These are phyloP conservation scores for Xerophyta viscosa DNA, from an alignment of 106 monocot genomes.

Conservation along the genomic window DNA sequence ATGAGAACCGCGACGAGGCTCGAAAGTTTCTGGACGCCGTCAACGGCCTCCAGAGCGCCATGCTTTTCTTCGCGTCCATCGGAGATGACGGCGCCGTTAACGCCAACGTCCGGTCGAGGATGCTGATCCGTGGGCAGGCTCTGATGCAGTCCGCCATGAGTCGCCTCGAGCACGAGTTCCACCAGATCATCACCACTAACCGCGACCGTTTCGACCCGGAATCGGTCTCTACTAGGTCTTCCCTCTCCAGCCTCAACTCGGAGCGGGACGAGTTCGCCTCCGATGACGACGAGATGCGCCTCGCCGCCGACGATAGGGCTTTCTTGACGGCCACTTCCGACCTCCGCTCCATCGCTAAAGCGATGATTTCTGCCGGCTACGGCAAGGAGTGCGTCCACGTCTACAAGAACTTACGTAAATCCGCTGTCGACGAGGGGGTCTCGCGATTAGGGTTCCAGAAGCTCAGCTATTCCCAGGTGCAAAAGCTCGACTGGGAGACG, in stretches of 20 bases:
- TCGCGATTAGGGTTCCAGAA: constrained; percentile 40
- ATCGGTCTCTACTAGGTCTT: constrained; percentile 4
- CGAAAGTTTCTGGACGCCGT: constrained; percentile 7
- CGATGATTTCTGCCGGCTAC: constrained; percentile 7
- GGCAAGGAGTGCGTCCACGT: constrained; percentile 44
- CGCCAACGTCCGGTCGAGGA: no score
- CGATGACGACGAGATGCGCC: neutral
- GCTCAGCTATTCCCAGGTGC: constrained; percentile 16
- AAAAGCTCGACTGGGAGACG: constrained; percentile 37
- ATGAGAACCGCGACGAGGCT: constrained; percentile 6
- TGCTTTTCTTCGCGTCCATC: constrained; percentile 17
- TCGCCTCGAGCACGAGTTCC: constrained; percentile 16
- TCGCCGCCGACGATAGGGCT: neutral
- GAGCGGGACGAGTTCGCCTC: no score
- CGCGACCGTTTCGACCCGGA: constrained; percentile 12
- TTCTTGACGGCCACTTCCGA: neutral
- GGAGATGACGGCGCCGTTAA: neutral
- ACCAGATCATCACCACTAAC: constrained; percentile 8
- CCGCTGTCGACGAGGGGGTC: constrained; percentile 41
- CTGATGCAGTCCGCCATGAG: constrained; percentile 18
- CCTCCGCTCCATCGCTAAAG: constrained; percentile 3
- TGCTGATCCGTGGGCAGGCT: constrained; percentile 8
- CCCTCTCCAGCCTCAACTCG: neutral
- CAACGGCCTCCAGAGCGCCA: constrained; percentile 8
- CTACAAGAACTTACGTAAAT: constrained; percentile 35